Evolutionary conservation across 164 flowering plant species (phyloP), one percentile per base, ranked within the genome.

Genomic region (Piper longum): DNA sequence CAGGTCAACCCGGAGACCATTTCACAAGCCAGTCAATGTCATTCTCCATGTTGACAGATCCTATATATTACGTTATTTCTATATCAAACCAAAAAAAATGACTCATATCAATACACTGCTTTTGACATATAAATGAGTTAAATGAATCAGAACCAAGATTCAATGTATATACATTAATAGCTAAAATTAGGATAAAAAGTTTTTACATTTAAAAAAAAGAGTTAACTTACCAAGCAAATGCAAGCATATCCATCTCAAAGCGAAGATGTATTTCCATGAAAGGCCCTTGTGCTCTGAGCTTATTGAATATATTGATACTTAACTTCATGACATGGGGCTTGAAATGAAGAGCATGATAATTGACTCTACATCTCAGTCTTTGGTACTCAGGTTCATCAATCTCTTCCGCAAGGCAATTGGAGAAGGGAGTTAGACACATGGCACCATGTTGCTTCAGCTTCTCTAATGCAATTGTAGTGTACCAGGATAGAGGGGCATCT

Each of bases 201-300:
- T 48, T 9, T 48, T 48, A 1, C 12, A 48, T 14, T 9, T 14
- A 48, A 9, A 14, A 48, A 48, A 48, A 48, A 48, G 14, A 48
- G 12, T 48, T 14, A 48, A 5, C 84, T 57, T 82, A 93, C 99
- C 99, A 97, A 66, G 99, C 99, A 82, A 93, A 93, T 73, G 99
- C 84, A 65, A 93, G 85, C 99, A 93, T 93, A 72, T 93, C 99
- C 99, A 88, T 90, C 79, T 93, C 99, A 64, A 93, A 93, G 43
- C 97, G 99, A 75, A 90, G 96, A 75, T 93, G 99, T 74, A 93
- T 93, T 55, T 97, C 78, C 99, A 93, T 93, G 82, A 88, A 93
- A 77, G 81, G 96, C 54, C 99, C 97, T 72, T 90, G 86, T 56
- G 87, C 64, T 12, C 97, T 92, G 44, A 93, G 93, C 73, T 80